phyloP scores from a whole-genome alignment of 768 basidiomycete genomes.

The Clathrus columnatus region DNA sequence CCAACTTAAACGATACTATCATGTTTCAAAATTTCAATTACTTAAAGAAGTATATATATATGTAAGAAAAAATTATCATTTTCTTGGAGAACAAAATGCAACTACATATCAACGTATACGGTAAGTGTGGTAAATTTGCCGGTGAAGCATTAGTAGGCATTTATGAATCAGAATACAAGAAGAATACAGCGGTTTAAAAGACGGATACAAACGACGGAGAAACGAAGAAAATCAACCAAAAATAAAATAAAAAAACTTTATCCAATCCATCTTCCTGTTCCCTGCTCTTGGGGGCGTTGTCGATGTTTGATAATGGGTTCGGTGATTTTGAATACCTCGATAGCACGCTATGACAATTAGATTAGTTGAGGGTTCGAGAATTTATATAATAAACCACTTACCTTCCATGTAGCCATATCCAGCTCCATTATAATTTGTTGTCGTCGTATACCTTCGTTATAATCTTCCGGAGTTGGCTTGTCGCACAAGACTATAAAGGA shows the following conservation, averaged over 20 bases:
- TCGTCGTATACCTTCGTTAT: conserved; percentile 53
- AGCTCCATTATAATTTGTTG: conserved; percentile 88
- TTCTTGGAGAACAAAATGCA: no score
- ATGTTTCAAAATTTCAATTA: no score
- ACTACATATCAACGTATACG: no score
- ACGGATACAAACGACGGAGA: no score
- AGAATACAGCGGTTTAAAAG: no score
- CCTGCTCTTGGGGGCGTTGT: conserved; percentile 42
- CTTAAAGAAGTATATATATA: no score
- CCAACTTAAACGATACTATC: no score
- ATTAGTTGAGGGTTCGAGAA: neutral
- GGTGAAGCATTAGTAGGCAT: no score
- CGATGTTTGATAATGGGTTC: conserved; percentile 71
- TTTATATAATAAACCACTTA: conserved; percentile 24
- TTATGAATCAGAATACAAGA: no score
- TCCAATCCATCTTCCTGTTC: conserved; percentile 70
- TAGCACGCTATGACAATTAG: conserved; percentile 55
- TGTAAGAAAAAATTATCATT: no score
- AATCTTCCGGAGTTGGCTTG: conserved; percentile 55
- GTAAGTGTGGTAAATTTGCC: no score
- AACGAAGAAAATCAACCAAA: no score
- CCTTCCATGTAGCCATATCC: conserved; percentile 85
- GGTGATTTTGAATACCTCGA: conserved; percentile 75
- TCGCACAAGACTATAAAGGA: conserved; percentile 48
- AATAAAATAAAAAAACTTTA: conserved; percentile 21